phyloP scores from a whole-genome alignment of 768 basidiomycete species.

The Candolleomyces eurysporus region DNA sequence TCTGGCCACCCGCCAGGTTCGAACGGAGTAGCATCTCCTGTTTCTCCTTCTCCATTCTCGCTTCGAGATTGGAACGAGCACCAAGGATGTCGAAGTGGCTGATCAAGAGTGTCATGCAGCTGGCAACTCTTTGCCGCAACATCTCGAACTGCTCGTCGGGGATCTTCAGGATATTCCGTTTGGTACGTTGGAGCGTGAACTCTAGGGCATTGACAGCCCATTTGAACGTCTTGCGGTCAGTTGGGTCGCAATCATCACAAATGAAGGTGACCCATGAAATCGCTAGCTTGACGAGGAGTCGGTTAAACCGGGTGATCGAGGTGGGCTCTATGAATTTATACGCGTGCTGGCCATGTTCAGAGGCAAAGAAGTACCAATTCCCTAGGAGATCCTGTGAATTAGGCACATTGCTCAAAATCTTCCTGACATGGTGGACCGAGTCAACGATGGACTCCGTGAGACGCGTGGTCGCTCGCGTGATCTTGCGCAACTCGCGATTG shows the following conservation, averaged over 20 bases:
- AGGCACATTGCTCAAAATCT: constrained; percentile 53
- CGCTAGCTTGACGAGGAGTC: constrained; percentile 81
- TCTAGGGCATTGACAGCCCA: constrained; percentile 98
- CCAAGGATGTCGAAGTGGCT: constrained; percentile 98
- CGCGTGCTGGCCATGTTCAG: constrained; percentile 90
- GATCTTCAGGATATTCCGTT: constrained; percentile 86
- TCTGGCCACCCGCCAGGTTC: constrained; percentile 45
- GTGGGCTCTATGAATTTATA: constrained; percentile 83
- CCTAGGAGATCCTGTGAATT: constrained; percentile 84
- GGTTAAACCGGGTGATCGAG: constrained; percentile 72
- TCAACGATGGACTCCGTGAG: constrained; percentile 92
- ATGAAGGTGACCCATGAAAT: constrained; percentile 99
- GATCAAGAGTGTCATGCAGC: constrained; percentile 95
- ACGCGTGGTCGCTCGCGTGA: constrained; percentile 83
- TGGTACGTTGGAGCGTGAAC: constrained; percentile 85
- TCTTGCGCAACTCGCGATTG: constrained; percentile 87
- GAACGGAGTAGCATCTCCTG: constrained; percentile 60
- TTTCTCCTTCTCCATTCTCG: constrained; percentile 85
- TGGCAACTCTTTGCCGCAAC: constrained; percentile 88
- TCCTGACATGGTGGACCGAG: constrained; percentile 85
- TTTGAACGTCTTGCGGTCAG: constrained; percentile 93
- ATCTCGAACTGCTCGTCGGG: constrained; percentile 87
- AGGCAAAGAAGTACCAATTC: constrained; percentile 96
- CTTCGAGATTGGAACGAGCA: constrained; percentile 84
- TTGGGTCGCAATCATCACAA: constrained; percentile 95